Percentiles rank a stretch among this genome's conserved stretches.
These are phyloP conservation scores for Cochliopodium minus DNA, from an alignment of 208 protist species.

Conservation along the genomic window DNA sequence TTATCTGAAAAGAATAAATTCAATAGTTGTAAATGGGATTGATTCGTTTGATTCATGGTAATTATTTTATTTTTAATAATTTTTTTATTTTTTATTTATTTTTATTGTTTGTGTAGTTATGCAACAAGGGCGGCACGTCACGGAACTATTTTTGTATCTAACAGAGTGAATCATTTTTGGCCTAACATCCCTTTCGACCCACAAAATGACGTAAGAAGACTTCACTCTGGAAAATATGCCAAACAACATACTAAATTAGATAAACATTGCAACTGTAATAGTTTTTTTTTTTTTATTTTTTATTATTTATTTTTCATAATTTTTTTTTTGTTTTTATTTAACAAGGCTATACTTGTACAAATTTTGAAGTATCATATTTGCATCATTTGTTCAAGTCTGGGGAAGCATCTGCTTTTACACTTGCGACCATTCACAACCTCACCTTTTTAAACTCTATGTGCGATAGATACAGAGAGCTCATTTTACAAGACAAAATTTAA, in stretches of 20 bases:
- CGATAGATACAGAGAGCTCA: neutral
- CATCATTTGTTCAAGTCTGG: constrained; percentile 8
- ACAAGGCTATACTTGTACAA: neutral
- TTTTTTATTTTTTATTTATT: no score
- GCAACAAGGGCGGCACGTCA: constrained; percentile 1
- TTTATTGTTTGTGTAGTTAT: no score
- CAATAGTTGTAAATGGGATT: neutral
- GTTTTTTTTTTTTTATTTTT: no score
- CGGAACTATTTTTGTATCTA: neutral
- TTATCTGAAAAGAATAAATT: no score
- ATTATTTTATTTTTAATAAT: no score
- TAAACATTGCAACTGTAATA: neutral
- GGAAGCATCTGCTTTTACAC: neutral
- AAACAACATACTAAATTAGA: neutral
- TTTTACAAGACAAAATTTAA: constrained; percentile 9
- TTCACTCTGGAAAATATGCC: neutral
- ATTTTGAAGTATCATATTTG: neutral
- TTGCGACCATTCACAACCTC: constrained; percentile 5
- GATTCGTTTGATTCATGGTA: constrained; percentile 10
- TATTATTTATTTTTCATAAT: no score
- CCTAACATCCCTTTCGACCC: neutral
- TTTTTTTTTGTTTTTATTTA: no score
- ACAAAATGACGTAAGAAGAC: neutral
- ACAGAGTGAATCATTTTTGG: neutral
- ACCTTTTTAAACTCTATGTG: neutral